Conservation (phyloP, 148 eudicot genomes). For the Linanthus parryae region DNA sequence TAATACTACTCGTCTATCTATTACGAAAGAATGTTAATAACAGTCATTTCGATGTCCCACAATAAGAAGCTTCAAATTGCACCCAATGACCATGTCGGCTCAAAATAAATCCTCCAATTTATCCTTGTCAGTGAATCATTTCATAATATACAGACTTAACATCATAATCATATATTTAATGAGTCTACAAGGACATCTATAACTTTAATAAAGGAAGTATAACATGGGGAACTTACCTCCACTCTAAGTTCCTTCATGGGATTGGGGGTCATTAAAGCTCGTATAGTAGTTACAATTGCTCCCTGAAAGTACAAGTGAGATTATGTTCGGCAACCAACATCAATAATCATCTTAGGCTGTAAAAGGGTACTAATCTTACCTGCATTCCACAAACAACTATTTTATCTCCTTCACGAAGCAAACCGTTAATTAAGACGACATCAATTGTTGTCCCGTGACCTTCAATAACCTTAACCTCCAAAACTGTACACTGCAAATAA, state of each 20-base stretch:
- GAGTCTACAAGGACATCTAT: neutral
- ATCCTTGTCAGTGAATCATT: no score
- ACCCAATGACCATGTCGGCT: no score
- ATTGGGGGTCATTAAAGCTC: slow-evolving; percentile 77
- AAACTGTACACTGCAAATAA: slow-evolving; percentile 63
- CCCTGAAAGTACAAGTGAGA: slow-evolving; percentile 31
- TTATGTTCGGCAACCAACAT: slow-evolving; percentile 1
- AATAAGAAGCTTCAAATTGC: no score
- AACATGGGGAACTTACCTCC: slow-evolving; percentile 34
- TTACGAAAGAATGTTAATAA: no score
- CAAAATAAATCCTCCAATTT: no score
- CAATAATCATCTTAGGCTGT: neutral
- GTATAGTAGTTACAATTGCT: slow-evolving; percentile 62
- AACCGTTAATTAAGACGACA: slow-evolving; percentile 75
- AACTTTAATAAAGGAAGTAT: neutral
- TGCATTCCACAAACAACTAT: slow-evolving; percentile 81
- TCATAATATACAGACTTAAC: no score
- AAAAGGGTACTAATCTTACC: slow-evolving; percentile 27
- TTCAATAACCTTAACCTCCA: slow-evolving; percentile 87
- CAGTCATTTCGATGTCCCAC: no score
- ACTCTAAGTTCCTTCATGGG: slow-evolving; percentile 86
- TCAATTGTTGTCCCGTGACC: slow-evolving; percentile 91
- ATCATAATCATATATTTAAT: no score
- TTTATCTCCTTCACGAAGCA: slow-evolving; percentile 84
- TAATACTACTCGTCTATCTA: no score